phyloP scores from a whole-genome alignment of 805 yeast species.

The Barnettozyma siamensis region DNA sequence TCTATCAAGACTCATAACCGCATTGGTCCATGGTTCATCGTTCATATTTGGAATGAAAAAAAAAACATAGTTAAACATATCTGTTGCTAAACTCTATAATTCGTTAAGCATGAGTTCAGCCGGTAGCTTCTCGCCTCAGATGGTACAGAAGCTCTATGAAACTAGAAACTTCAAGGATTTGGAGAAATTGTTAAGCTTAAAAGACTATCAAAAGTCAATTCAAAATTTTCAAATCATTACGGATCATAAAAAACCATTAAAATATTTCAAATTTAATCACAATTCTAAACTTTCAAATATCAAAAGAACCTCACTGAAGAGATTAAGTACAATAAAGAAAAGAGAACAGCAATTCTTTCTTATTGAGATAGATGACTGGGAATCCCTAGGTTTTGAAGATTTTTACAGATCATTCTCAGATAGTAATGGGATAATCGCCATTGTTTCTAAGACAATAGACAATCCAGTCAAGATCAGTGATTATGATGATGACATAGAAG shows the following conservation, averaged over 20 bases:
- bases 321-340: not conserved
- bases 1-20: too few relatives aligned
- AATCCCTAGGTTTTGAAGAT: not conserved
- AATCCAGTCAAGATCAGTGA: not conserved
- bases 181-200: too few relatives aligned
- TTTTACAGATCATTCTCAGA: constrained; percentile 4
- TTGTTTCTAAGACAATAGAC: constrained; percentile 1
- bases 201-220: too few relatives aligned
- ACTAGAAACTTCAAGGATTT: not conserved
- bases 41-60: too few relatives aligned
- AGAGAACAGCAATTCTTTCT: not conserved
- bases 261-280: constrained; percentile 3
- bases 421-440: constrained; percentile 2
- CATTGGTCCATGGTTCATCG: too few relatives aligned
- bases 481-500: not conserved
- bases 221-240: constrained; percentile 2
- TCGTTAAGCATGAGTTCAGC: too few relatives aligned
- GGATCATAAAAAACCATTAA: constrained; percentile 8
- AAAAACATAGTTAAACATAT: too few relatives aligned
- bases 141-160: too few relatives aligned
- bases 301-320: not conserved
- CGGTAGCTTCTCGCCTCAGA: too few relatives aligned
- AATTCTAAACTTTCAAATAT: not conserved
- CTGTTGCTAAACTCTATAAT: too few relatives aligned
- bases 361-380: constrained; percentile 7